A percentile compares a stretch with the other conserved stretches of the same genome.
phyloP scores from a whole-genome alignment of 805 yeast genomes.

The Torulaspora indica region DNA sequence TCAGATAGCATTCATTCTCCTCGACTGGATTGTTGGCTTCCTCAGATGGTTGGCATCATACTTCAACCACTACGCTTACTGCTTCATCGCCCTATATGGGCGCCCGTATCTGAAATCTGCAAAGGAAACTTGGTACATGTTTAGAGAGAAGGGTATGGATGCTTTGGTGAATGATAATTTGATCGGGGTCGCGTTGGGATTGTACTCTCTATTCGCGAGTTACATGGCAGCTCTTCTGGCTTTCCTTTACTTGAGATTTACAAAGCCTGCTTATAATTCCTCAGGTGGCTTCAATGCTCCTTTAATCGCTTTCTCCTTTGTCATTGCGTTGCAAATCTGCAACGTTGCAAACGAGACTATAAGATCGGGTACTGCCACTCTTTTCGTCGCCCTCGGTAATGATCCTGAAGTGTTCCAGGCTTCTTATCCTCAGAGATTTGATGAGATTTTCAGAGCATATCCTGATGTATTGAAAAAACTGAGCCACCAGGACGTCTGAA shows the following conservation, averaged over 20 bases:
- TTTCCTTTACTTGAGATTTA: constrained; percentile 59
- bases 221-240: constrained; percentile 60
- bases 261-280: constrained; percentile 61
- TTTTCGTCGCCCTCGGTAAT: constrained; percentile 75
- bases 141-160: constrained; percentile 76
- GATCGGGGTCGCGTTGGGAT: constrained; percentile 70
- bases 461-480: constrained; percentile 63
- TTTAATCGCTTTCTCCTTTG: constrained; percentile 64
- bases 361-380: constrained; percentile 76
- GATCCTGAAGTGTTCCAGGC: constrained; percentile 79
- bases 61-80: constrained; percentile 87
- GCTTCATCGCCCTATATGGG: constrained; percentile 84
- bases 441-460: constrained; percentile 58
- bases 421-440: constrained; percentile 65
- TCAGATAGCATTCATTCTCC: constrained; percentile 47
- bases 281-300: constrained; percentile 64
- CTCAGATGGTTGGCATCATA: constrained; percentile 77
- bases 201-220: constrained; percentile 69
- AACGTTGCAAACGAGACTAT: constrained; percentile 69
- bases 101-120: constrained; percentile 70
- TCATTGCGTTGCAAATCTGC: constrained; percentile 71
- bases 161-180: constrained; percentile 81
- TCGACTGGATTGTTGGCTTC: constrained; percentile 57
- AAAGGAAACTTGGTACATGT: constrained; percentile 72
- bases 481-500: constrained; percentile 32